These are phyloP conservation scores for Pelargonium citronellum DNA, from an alignment of 441 rosid species.

Conservation along the genomic window DNA sequence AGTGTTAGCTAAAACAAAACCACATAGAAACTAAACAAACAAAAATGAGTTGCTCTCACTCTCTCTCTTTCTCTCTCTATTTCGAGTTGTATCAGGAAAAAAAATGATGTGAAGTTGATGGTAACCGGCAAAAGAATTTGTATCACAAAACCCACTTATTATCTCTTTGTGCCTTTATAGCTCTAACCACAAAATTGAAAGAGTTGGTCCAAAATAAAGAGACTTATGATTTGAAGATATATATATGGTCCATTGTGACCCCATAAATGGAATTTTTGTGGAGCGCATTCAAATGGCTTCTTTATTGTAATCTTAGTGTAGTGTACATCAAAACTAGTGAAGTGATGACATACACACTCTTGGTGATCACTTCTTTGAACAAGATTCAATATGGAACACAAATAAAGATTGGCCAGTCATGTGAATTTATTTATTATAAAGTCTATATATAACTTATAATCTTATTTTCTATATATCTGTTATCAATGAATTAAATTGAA, in stretches of 20 bases:
- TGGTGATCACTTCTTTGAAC: no score
- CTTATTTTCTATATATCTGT: no score
- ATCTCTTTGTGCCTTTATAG: not conserved
- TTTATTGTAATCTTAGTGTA: not conserved
- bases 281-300: not conserved
- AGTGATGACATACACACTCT: no score
- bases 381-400: no score
- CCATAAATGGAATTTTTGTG: not conserved
- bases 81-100: not conserved
- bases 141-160: not conserved
- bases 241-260: not conserved
- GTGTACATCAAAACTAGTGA: no score
- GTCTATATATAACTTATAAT: no score
- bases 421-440: no score
- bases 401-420: no score
- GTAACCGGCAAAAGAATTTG: not conserved
- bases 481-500: no score
- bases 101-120: not conserved
- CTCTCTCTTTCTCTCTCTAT: not conserved
- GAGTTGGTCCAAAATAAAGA: not conserved
- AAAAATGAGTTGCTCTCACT: not conserved
- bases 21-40: not conserved
- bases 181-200: not conserved
- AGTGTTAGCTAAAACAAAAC: no score
- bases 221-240: not conserved